Conservation (phyloP, 805 yeast genomes). For the Pichia exigua region DNA sequence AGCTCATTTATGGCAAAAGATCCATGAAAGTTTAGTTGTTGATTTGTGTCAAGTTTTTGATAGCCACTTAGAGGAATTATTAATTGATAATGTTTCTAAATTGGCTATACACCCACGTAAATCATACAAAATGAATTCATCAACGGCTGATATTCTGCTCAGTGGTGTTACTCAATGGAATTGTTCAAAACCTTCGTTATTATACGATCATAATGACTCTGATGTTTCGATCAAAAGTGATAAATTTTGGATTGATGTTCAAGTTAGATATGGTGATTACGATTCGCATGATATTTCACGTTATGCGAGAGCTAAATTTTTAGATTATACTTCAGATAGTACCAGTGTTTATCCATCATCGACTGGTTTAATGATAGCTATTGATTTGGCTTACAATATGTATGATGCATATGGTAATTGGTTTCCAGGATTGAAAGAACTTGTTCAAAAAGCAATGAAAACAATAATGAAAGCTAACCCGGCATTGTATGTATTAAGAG, state of each 20-base stretch:
- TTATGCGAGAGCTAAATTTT: constrained; percentile 83
- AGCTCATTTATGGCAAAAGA: constrained; percentile 98
- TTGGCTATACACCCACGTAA: constrained; percentile 95
- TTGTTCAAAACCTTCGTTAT: constrained; percentile 70
- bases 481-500: constrained; percentile 82
- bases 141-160: constrained; percentile 84
- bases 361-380: constrained; percentile 83
- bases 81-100: constrained; percentile 79
- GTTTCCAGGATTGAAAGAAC: constrained; percentile 90
- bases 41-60: constrained; percentile 91
- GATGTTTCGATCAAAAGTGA: constrained; percentile 50
- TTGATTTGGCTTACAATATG: constrained; percentile 92
- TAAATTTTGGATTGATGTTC: constrained; percentile 93
- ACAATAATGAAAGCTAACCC: constrained; percentile 95
- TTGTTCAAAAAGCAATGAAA: constrained; percentile 85
- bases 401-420: constrained; percentile 96
- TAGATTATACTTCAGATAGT: constrained; percentile 88
- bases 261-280: constrained; percentile 91
- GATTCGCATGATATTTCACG: constrained; percentile 96
- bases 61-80: constrained; percentile 73
- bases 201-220: constrained; percentile 62
- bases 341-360: constrained; percentile 85
- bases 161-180: constrained; percentile 76
- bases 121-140: constrained; percentile 94
- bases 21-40: constrained; percentile 90